Evolutionary conservation across 768 basidiomycete species (phyloP).

Genomic region (Tephrocybe sp.): DNA sequence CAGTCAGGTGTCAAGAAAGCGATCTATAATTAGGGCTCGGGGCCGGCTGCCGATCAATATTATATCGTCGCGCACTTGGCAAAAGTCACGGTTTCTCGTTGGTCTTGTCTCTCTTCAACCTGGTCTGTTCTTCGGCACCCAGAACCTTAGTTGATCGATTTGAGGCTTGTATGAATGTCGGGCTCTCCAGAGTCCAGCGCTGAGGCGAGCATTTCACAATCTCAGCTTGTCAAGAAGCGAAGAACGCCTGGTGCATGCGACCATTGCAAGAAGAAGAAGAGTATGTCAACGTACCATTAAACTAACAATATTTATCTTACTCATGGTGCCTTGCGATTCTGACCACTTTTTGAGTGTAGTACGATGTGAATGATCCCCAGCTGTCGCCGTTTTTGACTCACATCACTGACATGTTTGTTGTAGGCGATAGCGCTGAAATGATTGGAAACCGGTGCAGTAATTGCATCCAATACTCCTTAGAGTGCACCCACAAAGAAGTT

Average conservation of each 20-base stretch:
- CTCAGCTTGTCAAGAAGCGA: conserved; percentile 43
- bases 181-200: background rate
- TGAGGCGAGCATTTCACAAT: background rate
- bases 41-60: too few relatives aligned
- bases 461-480: conserved; percentile 54
- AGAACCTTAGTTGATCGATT: background rate
- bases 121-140: too few relatives aligned
- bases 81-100: too few relatives aligned
- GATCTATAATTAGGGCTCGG: too few relatives aligned
- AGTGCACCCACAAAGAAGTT: conserved; percentile 70
- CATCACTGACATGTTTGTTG: conserved; percentile 43
- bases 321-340: background rate
- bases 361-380: conserved; percentile 28
- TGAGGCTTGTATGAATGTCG: conserved; percentile 4
- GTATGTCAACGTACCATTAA: conserved; percentile 30
- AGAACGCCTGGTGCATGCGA: conserved; percentile 72
- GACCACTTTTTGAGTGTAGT: conserved; percentile 19
- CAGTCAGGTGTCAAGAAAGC: too few relatives aligned
- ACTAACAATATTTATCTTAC: background rate
- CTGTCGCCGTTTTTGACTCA: background rate
- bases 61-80: too few relatives aligned
- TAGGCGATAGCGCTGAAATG: conserved; percentile 72
- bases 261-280: conserved; percentile 72
- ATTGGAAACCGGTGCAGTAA: conserved; percentile 63
- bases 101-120: too few relatives aligned